Evolutionary conservation across 495 filamentous ascomycete genomes (phyloP), one percentile per base, ranked within the genome.

Genomic region (Podospora pseudocomata): DNA sequence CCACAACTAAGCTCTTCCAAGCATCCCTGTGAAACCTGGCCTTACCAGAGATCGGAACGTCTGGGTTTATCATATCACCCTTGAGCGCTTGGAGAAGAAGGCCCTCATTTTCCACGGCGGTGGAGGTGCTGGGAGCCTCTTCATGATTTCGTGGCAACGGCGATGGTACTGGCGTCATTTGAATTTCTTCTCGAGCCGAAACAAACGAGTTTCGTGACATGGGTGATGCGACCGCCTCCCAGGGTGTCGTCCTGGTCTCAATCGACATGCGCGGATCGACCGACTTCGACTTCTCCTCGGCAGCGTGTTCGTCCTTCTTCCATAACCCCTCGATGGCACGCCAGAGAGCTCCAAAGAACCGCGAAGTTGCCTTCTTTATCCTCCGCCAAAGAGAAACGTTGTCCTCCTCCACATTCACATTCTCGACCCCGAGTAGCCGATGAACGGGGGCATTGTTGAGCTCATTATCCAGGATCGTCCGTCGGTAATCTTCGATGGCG

Each of bases 391-490:
- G 18, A 7, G 90, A 92, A 58, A 99, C 85, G 64, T 91, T 88
- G 73, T 97, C 94, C 67, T 92, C 91, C 63, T 88, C 88, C 30
- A 92, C 91, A 68, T 99, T 99, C 72, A 97, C 94, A 74, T 99
- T 99, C 72, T 90, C 85, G 88, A 90, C 97, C 66, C 93, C 91
- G 0, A 92, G 79, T 32, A 99, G 81, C 32, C 94, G 86, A 79
- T 99, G 94, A 16, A 97, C 92, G 1, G 94, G 91, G 16, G 96
- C 94, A 72, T 99, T 97, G 81, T 99, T 99, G 64, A 99, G 85
- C 73, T 96, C 92, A 67, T 89, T 96, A 75, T 99, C 96, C 20
- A 97, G 88, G 26, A 93, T 85, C 2, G 93, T 97, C 78, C 96
- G 86, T 67, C 96, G 87, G 84, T 92, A 97, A 83, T 99, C 96